Base-by-base conservation (phyloP, 2,329 filamentous ascomycete species). In the Sporothrix variecibatus region DNA sequence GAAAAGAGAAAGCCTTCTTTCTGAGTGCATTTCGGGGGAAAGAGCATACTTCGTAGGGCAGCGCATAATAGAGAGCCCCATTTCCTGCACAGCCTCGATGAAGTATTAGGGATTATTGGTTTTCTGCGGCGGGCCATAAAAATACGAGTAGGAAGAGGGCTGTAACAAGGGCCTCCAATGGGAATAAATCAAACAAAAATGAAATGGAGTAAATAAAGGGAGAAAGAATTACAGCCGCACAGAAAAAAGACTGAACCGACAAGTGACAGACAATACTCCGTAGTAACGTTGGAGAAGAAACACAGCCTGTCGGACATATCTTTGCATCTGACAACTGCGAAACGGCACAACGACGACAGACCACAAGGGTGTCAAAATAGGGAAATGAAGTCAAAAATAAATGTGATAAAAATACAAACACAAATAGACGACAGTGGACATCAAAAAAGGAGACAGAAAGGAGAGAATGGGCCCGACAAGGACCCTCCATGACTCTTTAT, bases 81-180 rank as follows among this genome's bases (percentile, higher is more conserved):
- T 34, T 34, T 40, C 34, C 17, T 64, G 34, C 60, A 65, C 60
- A 65, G 60, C 60, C 60, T 65, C 60, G 31, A 43, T 38, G 20
- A 40, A 34, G 34, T 34, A 34, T 34, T 34, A 8, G 8, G n/a
- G n/a, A 20, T 64, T 23, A 12, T 12, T 40, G 31, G 20, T 64
- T 26, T 26, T 43, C 40, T n/a, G 56, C 56, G 60, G 60, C 60
- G 20, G 58, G 20, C 11, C 28, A 20, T 34, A 12, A 20, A 40
- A 40, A 64, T 40, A 40, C 60, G 60, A 64, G 56, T 60, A 62
- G 60, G 60, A 64, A 40, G 34, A 64, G 20, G 58, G 60, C n/a
- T n/a, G 58, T 2, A 56, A 38, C 28, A 38, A 62, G 58, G 9
- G n/a, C 20, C 53, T n/a, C 38, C 49, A 51, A 17, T 46, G 43